phyloP scores from a whole-genome alignment of 208 protist genomes.

The Leishmania turanica region DNA sequence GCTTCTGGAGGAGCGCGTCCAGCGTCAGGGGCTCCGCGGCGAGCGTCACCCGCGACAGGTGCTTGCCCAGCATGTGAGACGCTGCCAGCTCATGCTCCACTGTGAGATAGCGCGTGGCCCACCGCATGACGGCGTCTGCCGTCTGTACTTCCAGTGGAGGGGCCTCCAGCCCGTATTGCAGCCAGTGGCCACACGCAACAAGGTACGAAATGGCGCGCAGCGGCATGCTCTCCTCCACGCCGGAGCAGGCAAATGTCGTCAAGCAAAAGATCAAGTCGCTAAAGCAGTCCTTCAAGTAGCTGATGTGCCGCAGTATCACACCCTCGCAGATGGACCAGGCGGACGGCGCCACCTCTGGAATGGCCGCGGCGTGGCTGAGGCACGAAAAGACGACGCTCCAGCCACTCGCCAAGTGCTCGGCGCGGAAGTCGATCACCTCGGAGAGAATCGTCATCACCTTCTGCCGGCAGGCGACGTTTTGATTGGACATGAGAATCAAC shows the following conservation, averaged over 20 bases:
- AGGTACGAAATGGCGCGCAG: constrained; percentile 73
- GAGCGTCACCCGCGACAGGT: constrained; percentile 54
- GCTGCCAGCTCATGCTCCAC: constrained; percentile 52
- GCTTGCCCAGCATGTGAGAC: constrained; percentile 21
- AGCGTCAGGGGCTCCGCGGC: constrained; percentile 48
- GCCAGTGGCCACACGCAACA: constrained; percentile 78
- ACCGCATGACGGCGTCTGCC: constrained; percentile 46
- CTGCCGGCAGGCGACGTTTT: constrained; percentile 55
- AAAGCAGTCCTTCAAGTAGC: constrained; percentile 81
- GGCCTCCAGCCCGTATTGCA: constrained; percentile 81
- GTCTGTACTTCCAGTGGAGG: constrained; percentile 53
- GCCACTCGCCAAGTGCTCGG: constrained; percentile 73
- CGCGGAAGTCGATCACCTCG: constrained; percentile 81
- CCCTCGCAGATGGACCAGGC: constrained; percentile 73
- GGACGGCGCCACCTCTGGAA: constrained; percentile 68
- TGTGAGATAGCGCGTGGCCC: constrained; percentile 56
- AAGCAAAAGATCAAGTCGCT: constrained; percentile 84
- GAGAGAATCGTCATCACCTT: constrained; percentile 69
- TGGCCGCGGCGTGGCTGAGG: constrained; percentile 73
- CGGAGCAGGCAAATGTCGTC: constrained; percentile 75
- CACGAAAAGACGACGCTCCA: constrained; percentile 87
- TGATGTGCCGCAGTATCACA: constrained; percentile 63
- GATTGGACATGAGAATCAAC: constrained; percentile 75
- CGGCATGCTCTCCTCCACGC: constrained; percentile 56
- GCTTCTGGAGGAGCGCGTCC: constrained; percentile 53